Evolutionary conservation across 805 yeast species (phyloP).

Genomic region (Metschnikowia peoriensis): DNA sequence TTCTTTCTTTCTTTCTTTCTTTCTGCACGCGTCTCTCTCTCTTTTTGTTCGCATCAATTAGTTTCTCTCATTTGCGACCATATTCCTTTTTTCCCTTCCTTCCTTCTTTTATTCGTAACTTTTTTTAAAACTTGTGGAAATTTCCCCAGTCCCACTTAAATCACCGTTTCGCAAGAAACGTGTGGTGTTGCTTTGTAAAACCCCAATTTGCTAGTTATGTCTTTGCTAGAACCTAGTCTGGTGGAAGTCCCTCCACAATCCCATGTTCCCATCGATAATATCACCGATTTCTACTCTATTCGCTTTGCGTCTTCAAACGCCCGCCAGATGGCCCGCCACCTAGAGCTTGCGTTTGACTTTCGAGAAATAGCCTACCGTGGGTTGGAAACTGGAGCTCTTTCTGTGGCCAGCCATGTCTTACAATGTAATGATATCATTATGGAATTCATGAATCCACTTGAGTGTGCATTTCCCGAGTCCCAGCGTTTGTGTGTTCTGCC

Average conservation of each 20-base stretch:
- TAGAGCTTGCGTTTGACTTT: slow-evolving; percentile 62
- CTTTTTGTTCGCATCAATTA: no score
- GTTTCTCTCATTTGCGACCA: no score
- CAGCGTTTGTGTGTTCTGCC: slow-evolving; percentile 1
- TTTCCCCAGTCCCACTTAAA: no score
- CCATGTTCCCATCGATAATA: neutral
- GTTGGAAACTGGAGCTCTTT: slow-evolving; percentile 63
- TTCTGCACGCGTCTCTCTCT: no score
- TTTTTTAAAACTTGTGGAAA: no score
- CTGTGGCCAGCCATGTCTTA: slow-evolving; percentile 58
- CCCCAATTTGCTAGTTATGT: slow-evolving; percentile 3
- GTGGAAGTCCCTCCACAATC: slow-evolving; percentile 35
- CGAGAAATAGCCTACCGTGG: slow-evolving; percentile 59
- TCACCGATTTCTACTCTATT: slow-evolving; percentile 53
- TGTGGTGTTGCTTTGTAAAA: neutral
- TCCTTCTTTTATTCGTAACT: no score
- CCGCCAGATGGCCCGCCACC: slow-evolving; percentile 55
- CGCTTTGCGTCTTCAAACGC: slow-evolving; percentile 77
- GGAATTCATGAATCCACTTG: slow-evolving; percentile 44
- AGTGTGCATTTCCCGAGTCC: slow-evolving; percentile 17
- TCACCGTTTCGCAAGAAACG: neutral
- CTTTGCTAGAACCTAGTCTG: slow-evolving; percentile 5
- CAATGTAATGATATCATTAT: slow-evolving; percentile 53
- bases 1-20: no score
- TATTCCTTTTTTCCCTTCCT: no score